Evolutionary conservation across 2,329 filamentous ascomycete genomes (phyloP), one percentile per base, ranked within the genome.

Genomic region (Colletotrichum orchidophilum): DNA sequence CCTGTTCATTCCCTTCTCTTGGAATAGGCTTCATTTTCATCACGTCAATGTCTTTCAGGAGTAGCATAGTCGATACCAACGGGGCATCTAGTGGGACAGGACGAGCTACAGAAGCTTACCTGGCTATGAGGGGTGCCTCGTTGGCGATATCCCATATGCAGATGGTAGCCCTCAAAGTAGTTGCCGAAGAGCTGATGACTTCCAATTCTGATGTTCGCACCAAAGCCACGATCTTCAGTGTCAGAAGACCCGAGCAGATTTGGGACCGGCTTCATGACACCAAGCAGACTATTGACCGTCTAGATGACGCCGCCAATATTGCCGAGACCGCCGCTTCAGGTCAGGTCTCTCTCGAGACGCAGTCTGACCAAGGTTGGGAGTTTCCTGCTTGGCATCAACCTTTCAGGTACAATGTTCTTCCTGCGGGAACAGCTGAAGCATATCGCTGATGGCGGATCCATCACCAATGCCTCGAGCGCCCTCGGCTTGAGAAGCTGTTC

Each of bases 31-130:
- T n/a, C n/a, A n/a, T n/a, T n/a, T n/a, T n/a, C n/a, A n/a, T n/a
- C n/a, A n/a, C n/a, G n/a, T n/a, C n/a, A n/a, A 42, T 42, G 39
- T 42, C 39, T 18, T 7, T 8, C 18, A n/a, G n/a, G 3, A 8
- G n/a, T n/a, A 87, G 84, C 75, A 81, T 86, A 42, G 82, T 87
- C 70, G 83, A 83, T 63, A 75, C 88, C 31, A 87, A 85, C 3
- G 86, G 86, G 15, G 82, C 83, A 2, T 83, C 82, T 1, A 81
- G 80, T 8, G 87, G 86, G 18, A 88, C 88, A 62, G 86, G 86
- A 21, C 80, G 84, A 11, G 82, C 82, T 21, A 84, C 84, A 9
- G 83, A 85, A 7, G 78, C 81, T 24, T 79, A 84, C 24, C 80
- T 87, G 1, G 81, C 83, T 65, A 74, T 76, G 0, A 78, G 80